Evolutionary conservation across 148 eudicot species (phyloP).

Genomic region (Silene uniflora): DNA sequence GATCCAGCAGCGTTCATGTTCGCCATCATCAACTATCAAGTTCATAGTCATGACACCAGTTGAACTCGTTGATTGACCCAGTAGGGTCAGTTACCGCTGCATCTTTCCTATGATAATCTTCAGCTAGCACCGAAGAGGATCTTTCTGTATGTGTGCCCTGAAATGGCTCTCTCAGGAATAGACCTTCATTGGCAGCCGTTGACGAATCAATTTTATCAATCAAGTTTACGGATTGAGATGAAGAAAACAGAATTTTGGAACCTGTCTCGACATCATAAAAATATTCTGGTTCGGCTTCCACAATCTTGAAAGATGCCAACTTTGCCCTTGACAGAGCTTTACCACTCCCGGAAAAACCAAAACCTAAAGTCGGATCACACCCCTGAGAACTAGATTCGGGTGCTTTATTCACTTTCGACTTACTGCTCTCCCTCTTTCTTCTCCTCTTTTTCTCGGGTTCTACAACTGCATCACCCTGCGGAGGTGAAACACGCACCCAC

Average conservation of each 20-base stretch:
- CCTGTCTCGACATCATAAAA: background rate
- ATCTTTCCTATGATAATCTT: background rate
- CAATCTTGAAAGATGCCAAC: background rate
- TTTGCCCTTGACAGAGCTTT: background rate
- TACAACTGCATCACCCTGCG: background rate
- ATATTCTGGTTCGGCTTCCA: background rate
- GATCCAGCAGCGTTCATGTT: background rate
- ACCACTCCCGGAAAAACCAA: background rate
- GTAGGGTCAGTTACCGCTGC: background rate
- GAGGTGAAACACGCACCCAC: constrained; percentile 12
- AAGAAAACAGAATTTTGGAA: background rate
- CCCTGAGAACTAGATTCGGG: background rate
- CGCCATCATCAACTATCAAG: background rate
- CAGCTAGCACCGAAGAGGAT: background rate
- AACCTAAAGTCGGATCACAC: background rate
- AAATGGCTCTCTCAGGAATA: background rate
- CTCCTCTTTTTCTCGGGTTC: constrained; percentile 11
- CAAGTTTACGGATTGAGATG: constrained; percentile 4
- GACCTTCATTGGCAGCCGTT: background rate
- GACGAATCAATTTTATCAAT: constrained; percentile 13
- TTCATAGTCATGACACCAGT: background rate
- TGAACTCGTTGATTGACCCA: background rate
- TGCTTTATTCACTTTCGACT: background rate
- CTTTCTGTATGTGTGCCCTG: background rate
- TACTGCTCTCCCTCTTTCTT: background rate